Evolutionary conservation across 1,139 yeast genomes (phyloP), one percentile per base, ranked within the genome.

Genomic region (Saccharomycopsis phalli): DNA sequence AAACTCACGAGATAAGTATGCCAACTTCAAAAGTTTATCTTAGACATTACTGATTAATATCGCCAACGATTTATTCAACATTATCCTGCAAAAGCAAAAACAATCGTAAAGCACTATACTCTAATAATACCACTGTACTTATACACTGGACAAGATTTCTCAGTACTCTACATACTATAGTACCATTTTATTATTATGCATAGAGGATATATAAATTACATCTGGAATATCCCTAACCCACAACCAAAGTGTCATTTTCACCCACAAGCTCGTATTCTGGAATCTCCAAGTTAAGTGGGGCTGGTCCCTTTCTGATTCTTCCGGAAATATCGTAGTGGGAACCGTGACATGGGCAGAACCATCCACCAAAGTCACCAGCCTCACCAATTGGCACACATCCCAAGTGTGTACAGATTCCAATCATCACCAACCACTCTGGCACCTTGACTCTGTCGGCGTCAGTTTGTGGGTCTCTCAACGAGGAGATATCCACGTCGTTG

Each of bases 341-440:
- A 76, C 98, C 99, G 74, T 93, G 99, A 73, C 98, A 93, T 53
- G 99, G 99, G 69, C 99, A 93, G 91, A 93, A 93, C 98, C 98
- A 93, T 62, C 98, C 98, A 64, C 96, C 97, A 58, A 77, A 93
- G 67, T 93, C 99, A 69, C 99, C 99, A 51, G 97, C 83, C 71
- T 93, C 98, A 63, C 99, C 98, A 61, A 93, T 93, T 54, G 99
- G 99, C 51, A 93, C 99, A 81, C 99, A 93, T 66, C 99, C 99
- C 73, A 93, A 79, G 66, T 93, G 99, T 55, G 99, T 93, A 75
- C 98, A 91, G 65, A 93, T 88, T 71, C 99, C 99, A 71, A 93
- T 68, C 99, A 93, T 93, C 62, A 93, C 76, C 62, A 93, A 78
- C 98, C 98, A 93, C 69, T 88, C 91, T 52, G 99, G 98, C 65